A percentile compares a stretch with the other conserved stretches of the same genome.
Conservation (phyloP, 1,284 basidiomycete species). For the Microbotryum scabiosae region DNA sequence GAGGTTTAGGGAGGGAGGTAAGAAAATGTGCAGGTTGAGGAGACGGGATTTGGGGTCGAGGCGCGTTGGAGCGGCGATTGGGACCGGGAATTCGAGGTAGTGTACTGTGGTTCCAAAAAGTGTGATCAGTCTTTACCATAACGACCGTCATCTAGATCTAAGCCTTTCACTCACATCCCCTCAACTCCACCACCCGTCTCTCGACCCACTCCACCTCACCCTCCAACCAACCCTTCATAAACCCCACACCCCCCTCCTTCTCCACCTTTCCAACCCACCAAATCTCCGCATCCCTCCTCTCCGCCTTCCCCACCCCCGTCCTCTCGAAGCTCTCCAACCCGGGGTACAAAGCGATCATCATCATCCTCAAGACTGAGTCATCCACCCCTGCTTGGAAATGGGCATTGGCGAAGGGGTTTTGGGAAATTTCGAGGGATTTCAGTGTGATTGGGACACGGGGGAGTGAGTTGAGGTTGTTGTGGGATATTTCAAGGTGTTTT, state of each 20-base stretch:
- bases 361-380: too few relatives aligned
- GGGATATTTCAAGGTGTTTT: slow-evolving; percentile 54
- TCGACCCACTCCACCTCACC: not conserved
- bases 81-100: too few relatives aligned
- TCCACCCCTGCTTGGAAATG: too few relatives aligned
- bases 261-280: slow-evolving; percentile 64
- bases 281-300: slow-evolving; percentile 76
- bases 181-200: not conserved
- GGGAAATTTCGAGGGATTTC: slow-evolving; percentile 51
- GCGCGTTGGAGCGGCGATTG: too few relatives aligned
- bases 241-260: not conserved
- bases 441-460: slow-evolving; percentile 38
- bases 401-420: slow-evolving; percentile 55
- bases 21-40: not conserved
- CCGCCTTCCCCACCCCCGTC: slow-evolving; percentile 53
- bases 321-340: slow-evolving; percentile 52
- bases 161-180: slow-evolving; percentile 26
- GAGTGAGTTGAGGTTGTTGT: slow-evolving; percentile 56
- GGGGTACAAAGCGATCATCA: too few relatives aligned
- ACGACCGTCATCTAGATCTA: not conserved
- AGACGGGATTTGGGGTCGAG: too few relatives aligned
- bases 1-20: not conserved
- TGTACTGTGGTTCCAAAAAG: too few relatives aligned
- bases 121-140: not conserved
- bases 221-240: too few relatives aligned